These are phyloP conservation scores for Akanthomyces lecanii DNA, from an alignment of 2,329 filamentous ascomycete species.

Conservation along the genomic window DNA sequence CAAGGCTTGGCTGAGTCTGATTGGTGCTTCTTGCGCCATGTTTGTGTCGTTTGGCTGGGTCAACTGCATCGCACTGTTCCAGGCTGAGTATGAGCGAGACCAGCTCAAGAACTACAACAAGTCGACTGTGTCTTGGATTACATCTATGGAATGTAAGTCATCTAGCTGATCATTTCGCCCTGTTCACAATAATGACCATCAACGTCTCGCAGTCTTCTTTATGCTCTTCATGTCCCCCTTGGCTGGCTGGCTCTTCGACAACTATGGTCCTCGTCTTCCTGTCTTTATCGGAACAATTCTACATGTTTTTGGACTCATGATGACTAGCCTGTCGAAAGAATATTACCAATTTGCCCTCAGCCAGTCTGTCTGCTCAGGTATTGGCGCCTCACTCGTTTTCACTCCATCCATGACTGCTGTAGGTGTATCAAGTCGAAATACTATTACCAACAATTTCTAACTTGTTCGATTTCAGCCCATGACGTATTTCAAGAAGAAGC, in stretches of 20 bases:
- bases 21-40: conserved; percentile 16
- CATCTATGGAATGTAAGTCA: conserved; percentile 36
- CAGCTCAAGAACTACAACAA: conserved; percentile 39
- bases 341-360: conserved; percentile 30
- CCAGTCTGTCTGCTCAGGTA: not conserved
- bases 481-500: conserved; percentile 10
- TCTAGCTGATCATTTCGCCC: not conserved
- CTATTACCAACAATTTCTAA: not conserved
- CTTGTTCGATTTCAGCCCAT: not conserved
- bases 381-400: not conserved
- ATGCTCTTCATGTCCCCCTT: conserved; percentile 40
- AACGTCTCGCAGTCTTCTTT: conserved; percentile 21
- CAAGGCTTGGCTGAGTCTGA: conserved; percentile 17
- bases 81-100: conserved; percentile 44
- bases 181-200: not conserved
- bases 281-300: conserved; percentile 45
- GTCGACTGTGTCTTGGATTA: conserved; percentile 48
- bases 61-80: conserved; percentile 41
- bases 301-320: conserved; percentile 55
- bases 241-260: conserved; percentile 47
- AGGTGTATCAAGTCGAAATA: conserved; percentile 10
- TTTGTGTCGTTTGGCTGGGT: conserved; percentile 26
- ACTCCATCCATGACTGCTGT: not conserved
- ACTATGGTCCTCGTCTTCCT: conserved; percentile 51
- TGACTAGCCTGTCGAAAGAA: conserved; percentile 42